phyloP scores from a whole-genome alignment of 345 rosid species.

The Heritiera littoralis region DNA sequence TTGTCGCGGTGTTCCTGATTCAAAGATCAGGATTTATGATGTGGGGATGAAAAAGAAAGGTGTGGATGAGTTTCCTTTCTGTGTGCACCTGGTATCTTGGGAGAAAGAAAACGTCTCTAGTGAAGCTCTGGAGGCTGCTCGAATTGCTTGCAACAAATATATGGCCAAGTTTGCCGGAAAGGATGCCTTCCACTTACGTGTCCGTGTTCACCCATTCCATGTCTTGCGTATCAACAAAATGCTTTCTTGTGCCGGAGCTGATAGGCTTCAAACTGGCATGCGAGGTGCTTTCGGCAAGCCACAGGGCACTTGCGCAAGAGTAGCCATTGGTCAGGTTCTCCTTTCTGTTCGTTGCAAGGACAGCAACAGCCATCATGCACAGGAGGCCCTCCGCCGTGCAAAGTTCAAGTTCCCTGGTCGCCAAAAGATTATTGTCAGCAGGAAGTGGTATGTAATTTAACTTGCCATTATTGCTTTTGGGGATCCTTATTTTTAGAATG shows the following conservation, averaged over 20 bases:
- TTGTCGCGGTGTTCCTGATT: slow-evolving; percentile 78
- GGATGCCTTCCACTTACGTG: slow-evolving; percentile 77
- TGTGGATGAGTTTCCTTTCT: slow-evolving; percentile 79
- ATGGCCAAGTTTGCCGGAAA: slow-evolving; percentile 76
- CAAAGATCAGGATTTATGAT: slow-evolving; percentile 78
- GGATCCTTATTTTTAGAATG: not conserved
- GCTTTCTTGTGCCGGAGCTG: slow-evolving; percentile 91
- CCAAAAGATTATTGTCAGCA: slow-evolving; percentile 79
- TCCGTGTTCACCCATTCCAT: slow-evolving; percentile 79
- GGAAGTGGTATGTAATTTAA: slow-evolving; percentile 52
- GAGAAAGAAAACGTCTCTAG: slow-evolving; percentile 78
- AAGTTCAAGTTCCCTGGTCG: slow-evolving; percentile 83
- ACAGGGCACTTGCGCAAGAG: slow-evolving; percentile 69
- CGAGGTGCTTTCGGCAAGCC: slow-evolving; percentile 84
- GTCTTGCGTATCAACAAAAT: slow-evolving; percentile 78
- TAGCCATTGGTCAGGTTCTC: slow-evolving; percentile 79
- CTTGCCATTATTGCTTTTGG: not conserved
- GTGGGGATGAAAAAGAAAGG: slow-evolving; percentile 86
- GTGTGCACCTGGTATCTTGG: slow-evolving; percentile 82
- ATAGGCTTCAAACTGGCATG: slow-evolving; percentile 87
- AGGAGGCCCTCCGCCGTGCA: slow-evolving; percentile 80
- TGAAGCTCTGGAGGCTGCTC: slow-evolving; percentile 79
- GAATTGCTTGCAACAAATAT: slow-evolving; percentile 81
- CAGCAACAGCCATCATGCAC: slow-evolving; percentile 63
- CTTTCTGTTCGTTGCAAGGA: slow-evolving; percentile 80